Conservation (phyloP, 371 early-diverging fungal genomes). For the Apophysomyces ossiformis region DNA sequence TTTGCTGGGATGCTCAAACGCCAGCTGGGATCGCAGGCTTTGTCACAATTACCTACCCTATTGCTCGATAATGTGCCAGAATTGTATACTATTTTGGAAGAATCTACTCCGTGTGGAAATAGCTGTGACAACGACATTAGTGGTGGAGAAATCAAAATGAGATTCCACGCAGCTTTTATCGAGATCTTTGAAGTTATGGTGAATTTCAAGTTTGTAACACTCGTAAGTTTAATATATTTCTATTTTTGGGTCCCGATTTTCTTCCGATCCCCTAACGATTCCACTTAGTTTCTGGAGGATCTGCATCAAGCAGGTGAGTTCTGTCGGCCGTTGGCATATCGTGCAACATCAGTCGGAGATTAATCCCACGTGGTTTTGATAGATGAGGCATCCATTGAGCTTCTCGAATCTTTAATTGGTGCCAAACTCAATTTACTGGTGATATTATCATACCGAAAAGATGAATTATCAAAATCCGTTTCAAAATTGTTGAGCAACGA, state of each 20-base stretch:
- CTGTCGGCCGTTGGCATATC: constrained; percentile 5
- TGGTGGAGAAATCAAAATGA: constrained; percentile 44
- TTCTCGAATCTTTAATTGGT: constrained; percentile 45
- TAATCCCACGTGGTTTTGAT: constrained; percentile 7
- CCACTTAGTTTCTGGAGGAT: constrained; percentile 53
- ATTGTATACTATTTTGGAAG: constrained; percentile 33
- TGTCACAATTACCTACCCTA: constrained; percentile 39
- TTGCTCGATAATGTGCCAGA: constrained; percentile 51
- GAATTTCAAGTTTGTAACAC: constrained; percentile 48
- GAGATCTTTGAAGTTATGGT: constrained; percentile 54
- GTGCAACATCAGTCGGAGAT: constrained; percentile 9
- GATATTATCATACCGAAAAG: constrained; percentile 43
- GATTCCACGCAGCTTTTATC: constrained; percentile 52
- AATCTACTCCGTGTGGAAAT: constrained; percentile 16
- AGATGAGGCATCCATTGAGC: constrained; percentile 55
- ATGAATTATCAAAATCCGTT: constrained; percentile 26
- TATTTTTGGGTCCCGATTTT: neutral
- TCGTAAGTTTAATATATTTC: constrained; percentile 36
- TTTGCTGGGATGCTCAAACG: constrained; percentile 42
- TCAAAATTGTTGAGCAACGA: constrained; percentile 34
- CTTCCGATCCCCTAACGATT: neutral
- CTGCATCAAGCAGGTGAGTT: constrained; percentile 56
- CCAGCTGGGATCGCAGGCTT: constrained; percentile 39
- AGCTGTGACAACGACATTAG: constrained; percentile 36
- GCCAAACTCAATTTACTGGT: constrained; percentile 44